Evolutionary conservation across 495 filamentous ascomycete species (phyloP), one percentile per base, ranked within the genome.

Genomic region (Podospora pseudocomata): DNA sequence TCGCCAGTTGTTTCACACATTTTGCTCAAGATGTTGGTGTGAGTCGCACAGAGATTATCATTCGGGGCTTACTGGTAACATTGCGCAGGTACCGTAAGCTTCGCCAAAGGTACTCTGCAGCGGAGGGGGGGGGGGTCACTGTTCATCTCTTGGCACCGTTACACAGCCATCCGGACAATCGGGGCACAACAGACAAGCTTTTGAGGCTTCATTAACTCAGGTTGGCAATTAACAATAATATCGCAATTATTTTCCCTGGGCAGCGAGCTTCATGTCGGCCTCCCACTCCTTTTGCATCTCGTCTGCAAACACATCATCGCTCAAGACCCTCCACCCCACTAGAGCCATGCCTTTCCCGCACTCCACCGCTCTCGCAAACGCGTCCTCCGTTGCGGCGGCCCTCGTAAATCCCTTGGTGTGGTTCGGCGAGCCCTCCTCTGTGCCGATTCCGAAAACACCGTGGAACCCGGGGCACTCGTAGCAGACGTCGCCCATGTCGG

Each of bases 401-500:
- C 77, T 77, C 0, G 85, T 80, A 67, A 89, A 89, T 18, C 81
- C 77, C 11, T 82, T 82, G 0, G 83, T 87, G 68, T 89, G 86
- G 56, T 87, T 86, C 26, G 81, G 80, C 28, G 76, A 72, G 58
- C 78, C 77, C 5, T 82, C 78, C 54, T 80, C 75, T 0, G 84
- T 77, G 1, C 74, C 76, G 60, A 88, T 86, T 23, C 78, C 80
- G 72, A 88, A 88, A 0, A 80, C 78, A 1, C 83, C 85, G 67
- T 88, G 86, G 74, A 88, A 87, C 2, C 84, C 82, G 4, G 86
- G 86, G 20, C 85, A 80, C 61, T 80, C 77, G 53, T 88, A 84
- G 7, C 83, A 84, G 1, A 88, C 85, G 64, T 88, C 85, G 0
- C 86, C 86, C 87, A 80, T 76, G 20, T 81, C 73, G 55, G 80